These are phyloP conservation scores for Fragilaria crotonensis DNA, from an alignment of 108 stramenopile genomes.

Conservation along the genomic window DNA sequence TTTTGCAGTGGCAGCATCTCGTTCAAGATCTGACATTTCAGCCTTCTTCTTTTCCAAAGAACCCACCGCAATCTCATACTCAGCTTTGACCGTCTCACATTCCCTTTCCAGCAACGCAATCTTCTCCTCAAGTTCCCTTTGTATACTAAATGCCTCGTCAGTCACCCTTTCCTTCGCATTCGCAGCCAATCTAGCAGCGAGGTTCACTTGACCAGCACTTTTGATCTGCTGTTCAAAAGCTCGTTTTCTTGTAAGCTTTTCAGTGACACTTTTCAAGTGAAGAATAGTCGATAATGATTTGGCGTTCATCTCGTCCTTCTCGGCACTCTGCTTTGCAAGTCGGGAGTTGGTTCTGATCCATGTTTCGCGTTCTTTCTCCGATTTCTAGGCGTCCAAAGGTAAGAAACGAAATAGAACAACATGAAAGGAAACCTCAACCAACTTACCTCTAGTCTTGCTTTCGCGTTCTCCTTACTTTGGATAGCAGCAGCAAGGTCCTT, in stretches of 20 bases:
- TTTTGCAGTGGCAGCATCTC: constrained; percentile 42
- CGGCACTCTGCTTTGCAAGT: constrained; percentile 64
- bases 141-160: constrained; percentile 50
- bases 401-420: neutral
- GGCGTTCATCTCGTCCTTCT: constrained; percentile 88
- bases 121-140: constrained; percentile 35
- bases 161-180: constrained; percentile 72
- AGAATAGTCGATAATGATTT: constrained; percentile 79
- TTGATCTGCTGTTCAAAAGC: constrained; percentile 67
- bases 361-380: constrained; percentile 65
- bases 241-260: constrained; percentile 53
- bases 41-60: constrained; percentile 34
- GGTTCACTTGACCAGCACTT: constrained; percentile 67
- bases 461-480: constrained; percentile 63
- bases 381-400: constrained; percentile 20
- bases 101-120: constrained; percentile 22
- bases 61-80: constrained; percentile 28
- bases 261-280: constrained; percentile 71
- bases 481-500: constrained; percentile 65
- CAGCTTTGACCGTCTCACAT: constrained; percentile 20
- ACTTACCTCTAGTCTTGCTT: constrained; percentile 64
- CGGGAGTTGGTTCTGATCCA: constrained; percentile 61
- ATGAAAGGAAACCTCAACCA: no score
- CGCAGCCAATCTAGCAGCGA: constrained; percentile 68
- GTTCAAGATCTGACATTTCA: constrained; percentile 26